Base-by-base conservation (phyloP, 2,329 filamentous ascomycete species). In the Colletotrichum sublineola region DNA sequence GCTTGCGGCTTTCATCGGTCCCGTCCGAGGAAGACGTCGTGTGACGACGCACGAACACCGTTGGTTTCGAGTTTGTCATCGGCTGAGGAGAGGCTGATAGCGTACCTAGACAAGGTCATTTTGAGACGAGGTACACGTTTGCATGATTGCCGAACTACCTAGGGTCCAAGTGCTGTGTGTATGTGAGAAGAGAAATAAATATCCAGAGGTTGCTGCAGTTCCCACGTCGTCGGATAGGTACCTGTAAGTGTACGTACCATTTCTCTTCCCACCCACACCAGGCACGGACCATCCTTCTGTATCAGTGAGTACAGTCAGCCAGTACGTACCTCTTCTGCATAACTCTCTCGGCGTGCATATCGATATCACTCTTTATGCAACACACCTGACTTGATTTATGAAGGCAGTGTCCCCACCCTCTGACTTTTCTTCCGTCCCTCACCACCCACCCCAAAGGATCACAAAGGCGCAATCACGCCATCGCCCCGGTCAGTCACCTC, bases 401-500 rank as follows among this genome's bases (percentile, higher is more conserved):
- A n/a, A 60, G 33, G 7, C 29, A 9, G 3, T 6, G 8, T 50
- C 36, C 24, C 33, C 55, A 50, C 60, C 61, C 55, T 44, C 46
- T 40, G 48, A 60, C 42, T 73, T 73, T 65, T 73, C 67, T 36
- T 56, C 55, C 68, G 4, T 42, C 38, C 42, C 38, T 48, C n/a
- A 55, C 44, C 15, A 62, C 60, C 24, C 38, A 40, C 24, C 24
- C 24, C 18, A 63, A 40, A 50, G 24, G 33, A n/a, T 31, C 48
- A 62, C 24, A 46, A 40, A 55, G 67, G 57, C 61, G 61, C 67
- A 65, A 73, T 70, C 70, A 73, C 70, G 70, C 70, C 70, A 73
- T 73, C 67, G 70, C 70, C 70, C 70, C 63, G 63, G 70, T 70
- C 70, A 44, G 46, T 69, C 70, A 65, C 70, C 38, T 73, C 66